phyloP scores from a whole-genome alignment of 208 protist species.

The Leishmania amazonensis region DNA sequence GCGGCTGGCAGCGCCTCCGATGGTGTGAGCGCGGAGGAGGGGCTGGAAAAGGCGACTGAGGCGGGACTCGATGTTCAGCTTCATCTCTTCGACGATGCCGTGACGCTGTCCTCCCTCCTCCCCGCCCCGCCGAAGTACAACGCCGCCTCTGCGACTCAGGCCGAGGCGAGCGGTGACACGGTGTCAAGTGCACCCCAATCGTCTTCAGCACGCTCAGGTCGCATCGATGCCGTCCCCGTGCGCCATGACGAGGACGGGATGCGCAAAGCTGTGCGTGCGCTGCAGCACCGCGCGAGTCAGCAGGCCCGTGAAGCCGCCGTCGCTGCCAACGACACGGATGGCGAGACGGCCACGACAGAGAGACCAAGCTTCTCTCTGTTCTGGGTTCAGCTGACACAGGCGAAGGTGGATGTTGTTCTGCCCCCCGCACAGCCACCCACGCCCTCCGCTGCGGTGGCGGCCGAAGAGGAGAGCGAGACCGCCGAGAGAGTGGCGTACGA shows the following conservation, averaged over 20 bases:
- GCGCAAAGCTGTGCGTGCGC: slow-evolving; percentile 67
- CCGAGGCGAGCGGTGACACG: not conserved
- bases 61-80: slow-evolving; percentile 28
- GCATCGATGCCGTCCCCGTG: slow-evolving; percentile 59
- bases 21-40: not conserved
- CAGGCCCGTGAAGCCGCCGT: slow-evolving; percentile 1
- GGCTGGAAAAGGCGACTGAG: not conserved
- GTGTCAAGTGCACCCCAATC: not conserved
- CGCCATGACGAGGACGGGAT: slow-evolving; percentile 78
- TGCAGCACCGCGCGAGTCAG: slow-evolving; percentile 34
- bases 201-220: not conserved
- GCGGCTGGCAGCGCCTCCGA: slow-evolving; percentile 17
- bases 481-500: not conserved
- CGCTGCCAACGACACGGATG: not conserved
- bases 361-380: slow-evolving; percentile 45
- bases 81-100: slow-evolving; percentile 69
- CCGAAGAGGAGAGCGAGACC: not conserved
- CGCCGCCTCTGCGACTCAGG: not conserved
- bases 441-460: not conserved
- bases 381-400: slow-evolving; percentile 74
- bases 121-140: not conserved
- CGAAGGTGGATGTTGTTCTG: slow-evolving; percentile 49
- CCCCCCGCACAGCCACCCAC: not conserved
- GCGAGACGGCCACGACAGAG: not conserved
- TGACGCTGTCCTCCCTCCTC: slow-evolving; percentile 7